Conservation (phyloP, 331 rosid species). For the Arachis monticola region DNA sequence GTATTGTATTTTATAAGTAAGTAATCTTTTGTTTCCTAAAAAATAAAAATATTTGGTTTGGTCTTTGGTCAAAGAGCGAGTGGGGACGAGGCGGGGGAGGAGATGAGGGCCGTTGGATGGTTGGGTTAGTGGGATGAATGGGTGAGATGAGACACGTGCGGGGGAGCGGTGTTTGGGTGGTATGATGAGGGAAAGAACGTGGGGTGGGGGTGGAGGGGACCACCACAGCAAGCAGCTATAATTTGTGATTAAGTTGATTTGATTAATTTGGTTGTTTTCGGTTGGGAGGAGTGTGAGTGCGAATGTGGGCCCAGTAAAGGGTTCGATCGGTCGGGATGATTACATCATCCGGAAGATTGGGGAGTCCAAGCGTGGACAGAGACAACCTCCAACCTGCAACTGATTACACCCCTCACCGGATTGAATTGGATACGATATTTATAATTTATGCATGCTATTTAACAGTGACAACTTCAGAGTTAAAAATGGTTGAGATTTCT, state of each 20-base stretch:
- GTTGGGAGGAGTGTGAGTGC: neutral
- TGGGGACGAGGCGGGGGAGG: neutral
- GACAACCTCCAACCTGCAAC: constrained; percentile 18
- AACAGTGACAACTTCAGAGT: too few relatives aligned
- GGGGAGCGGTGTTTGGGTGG: constrained; percentile 2
- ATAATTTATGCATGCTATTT: too few relatives aligned
- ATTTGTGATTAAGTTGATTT: neutral
- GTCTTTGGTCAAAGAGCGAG: constrained; percentile 66
- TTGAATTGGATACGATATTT: neutral
- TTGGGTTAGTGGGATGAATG: neutral
- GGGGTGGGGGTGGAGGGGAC: constrained; percentile 70
- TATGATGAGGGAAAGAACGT: constrained; percentile 60
- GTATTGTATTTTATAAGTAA: too few relatives aligned
- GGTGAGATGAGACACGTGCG: constrained; percentile 60
- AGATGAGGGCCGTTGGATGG: constrained; percentile 33
- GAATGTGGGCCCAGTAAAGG: constrained; percentile 32
- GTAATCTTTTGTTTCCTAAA: too few relatives aligned
- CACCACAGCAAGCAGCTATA: constrained; percentile 18
- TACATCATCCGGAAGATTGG: constrained; percentile 50
- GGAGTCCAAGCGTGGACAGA: constrained; percentile 38
- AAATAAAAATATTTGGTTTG: neutral
- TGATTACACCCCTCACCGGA: neutral
- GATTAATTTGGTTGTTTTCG: neutral
- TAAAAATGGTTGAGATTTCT: too few relatives aligned
- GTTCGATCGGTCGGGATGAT: constrained; percentile 63